Conservation (phyloP, 257 asterid genomes). For the Coffea canephora region DNA sequence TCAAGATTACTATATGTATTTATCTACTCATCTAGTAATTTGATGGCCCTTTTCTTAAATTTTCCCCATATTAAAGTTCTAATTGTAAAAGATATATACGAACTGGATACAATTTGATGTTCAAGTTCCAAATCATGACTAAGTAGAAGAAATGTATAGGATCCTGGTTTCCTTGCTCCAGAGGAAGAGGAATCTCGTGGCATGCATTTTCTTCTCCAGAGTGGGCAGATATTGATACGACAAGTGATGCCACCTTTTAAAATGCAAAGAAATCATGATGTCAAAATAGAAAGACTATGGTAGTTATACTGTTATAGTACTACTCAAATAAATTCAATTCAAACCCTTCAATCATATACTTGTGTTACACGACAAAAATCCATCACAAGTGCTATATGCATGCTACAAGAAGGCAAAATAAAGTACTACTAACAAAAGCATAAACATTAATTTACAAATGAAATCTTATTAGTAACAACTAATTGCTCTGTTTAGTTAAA, state of each 20-base stretch:
- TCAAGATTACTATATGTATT: background rate
- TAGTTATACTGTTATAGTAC: too few relatives aligned
- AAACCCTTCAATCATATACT: background rate
- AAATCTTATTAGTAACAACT: background rate
- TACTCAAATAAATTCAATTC: background rate
- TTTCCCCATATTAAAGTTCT: background rate
- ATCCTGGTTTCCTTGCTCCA: background rate
- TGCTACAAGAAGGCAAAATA: background rate
- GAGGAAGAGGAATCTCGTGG: conserved; percentile 21
- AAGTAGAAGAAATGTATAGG: conserved; percentile 23
- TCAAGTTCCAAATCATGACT: conserved; percentile 37
- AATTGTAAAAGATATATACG: background rate
- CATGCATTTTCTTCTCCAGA: conserved; percentile 3
- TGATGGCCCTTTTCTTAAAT: background rate
- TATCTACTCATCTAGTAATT: background rate
- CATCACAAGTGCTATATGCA: background rate
- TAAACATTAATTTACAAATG: background rate
- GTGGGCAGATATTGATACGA: conserved; percentile 18
- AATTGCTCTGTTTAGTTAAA: background rate
- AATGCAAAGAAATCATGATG: conserved; percentile 42
- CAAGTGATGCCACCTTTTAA: conserved; percentile 29
- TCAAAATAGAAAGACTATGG: conserved; percentile 20
- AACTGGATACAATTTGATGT: conserved; percentile 4
- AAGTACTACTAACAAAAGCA: background rate
- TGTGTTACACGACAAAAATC: conserved; percentile 8